Base-by-base conservation (phyloP, 768 basidiomycete genomes). In the Lenzites betulinus region DNA sequence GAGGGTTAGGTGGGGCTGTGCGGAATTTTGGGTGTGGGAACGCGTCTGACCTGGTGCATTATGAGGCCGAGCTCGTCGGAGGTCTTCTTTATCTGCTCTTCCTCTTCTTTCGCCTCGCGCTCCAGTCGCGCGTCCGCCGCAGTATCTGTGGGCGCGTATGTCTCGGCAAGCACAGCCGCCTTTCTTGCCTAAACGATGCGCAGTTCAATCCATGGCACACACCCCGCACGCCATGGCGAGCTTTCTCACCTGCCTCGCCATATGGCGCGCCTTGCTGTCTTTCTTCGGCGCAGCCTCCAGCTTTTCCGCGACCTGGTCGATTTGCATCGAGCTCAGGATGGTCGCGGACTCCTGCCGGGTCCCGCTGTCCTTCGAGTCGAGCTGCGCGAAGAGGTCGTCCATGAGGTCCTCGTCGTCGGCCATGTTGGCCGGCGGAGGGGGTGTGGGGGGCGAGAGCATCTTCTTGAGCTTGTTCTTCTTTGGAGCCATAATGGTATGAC, bases 371-470 rank as follows among this genome's bases (percentile, higher is more conserved):
- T 80, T 76, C 7, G 83, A 83, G 66, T 92, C 90, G 26, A 95
- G 84, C 70, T 92, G 88, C 7, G 85, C 81, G 48, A 94, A 73
- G 1, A 95, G 82, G 66, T 91, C 87, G 64, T 92, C 82, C 77
- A 93, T 78, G 48, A 93, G 78, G 11, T 81, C 81, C 46, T 84
- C 82, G 20, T 84, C 82, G 56, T 88, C 83, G 43, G 81, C 79
- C 16, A 60, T 60, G 1, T 75, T 66, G 30, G 76, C 71, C 0
- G 71, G 59, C 16, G 71, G 70, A 8, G 71, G 66, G 23, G 73
- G 64, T 46, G 69, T 67, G 26, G 62, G 39, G 3, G 63, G 64
- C 16, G 78, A 68, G 47, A 75, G 25, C 23, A 67, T 59, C 70
- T 85, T 83, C 74, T 83, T 85, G 48, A 76, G 60, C 72, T 85